Evolutionary conservation across 257 asterid genomes (phyloP), one percentile per base, ranked within the genome.

Genomic region (Salvia splendens): DNA sequence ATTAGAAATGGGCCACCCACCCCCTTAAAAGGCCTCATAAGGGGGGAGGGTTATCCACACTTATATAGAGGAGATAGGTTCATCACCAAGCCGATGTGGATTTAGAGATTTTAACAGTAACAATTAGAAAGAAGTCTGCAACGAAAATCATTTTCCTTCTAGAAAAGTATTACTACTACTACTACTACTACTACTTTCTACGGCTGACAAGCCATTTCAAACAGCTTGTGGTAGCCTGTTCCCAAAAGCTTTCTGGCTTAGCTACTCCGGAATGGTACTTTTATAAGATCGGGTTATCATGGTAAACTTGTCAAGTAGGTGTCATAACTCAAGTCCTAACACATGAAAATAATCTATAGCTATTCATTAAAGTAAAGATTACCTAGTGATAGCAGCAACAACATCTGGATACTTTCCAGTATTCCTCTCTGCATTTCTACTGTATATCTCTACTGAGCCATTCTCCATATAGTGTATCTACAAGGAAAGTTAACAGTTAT

Each of bases 381-480:
- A 94, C 99, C 98, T 94, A 56, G 86, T 65, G 69, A 94, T 49
- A 70, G 87, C 82, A 63, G 83, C 86, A 58, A 87, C 89, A 64
- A 91, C 96, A 74, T 94, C 98, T 17, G 96, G 99, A 81, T 85
- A 94, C 73, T 94, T 94, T 75, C 93, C 98, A 51, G 99, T 91
- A 78, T 87, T 91, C 70, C 95, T 69, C 74, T 94, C 99, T 5
- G 96, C 95, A 73, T 89, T 94, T 77, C 99, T 84, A 89, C 99
- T 88, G 81, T 91, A 94, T 80, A 94, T 91, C 87, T 91, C 99
- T 68, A 87, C 96, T 35, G 88, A 73, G 65, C 96, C 98, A 77
- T 87, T 60, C 77, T 84, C 99, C 96, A 85, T 40, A 73, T 79
- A 86, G 75, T 91, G 96, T 73, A 91, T 87, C 99, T 94, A 77